Evolutionary conservation across 768 basidiomycete species (phyloP).

Genomic region (Suillus decipiens): DNA sequence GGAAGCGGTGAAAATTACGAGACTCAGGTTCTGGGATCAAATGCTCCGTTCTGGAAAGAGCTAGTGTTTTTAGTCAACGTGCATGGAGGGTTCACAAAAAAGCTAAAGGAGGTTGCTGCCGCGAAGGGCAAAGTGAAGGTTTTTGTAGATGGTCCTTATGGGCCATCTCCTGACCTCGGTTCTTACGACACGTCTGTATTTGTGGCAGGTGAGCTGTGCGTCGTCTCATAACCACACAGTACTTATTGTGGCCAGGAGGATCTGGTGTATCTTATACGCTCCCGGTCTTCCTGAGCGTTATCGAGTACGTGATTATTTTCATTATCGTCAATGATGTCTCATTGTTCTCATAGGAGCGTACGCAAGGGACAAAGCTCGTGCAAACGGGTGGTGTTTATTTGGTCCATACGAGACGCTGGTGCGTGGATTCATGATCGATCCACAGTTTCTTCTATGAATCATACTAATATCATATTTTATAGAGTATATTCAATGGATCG

Average conservation of each 20-base stretch:
- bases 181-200: slow-evolving; percentile 42
- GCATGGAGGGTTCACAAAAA: slow-evolving; percentile 54
- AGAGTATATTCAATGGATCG: slow-evolving; percentile 50
- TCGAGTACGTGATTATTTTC: slow-evolving; percentile 36
- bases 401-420: slow-evolving; percentile 52
- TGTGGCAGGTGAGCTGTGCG: slow-evolving; percentile 38
- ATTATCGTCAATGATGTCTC: not conserved
- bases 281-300: slow-evolving; percentile 43
- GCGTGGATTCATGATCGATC: slow-evolving; percentile 12
- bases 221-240: not conserved
- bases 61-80: slow-evolving; percentile 56
- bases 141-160: slow-evolving; percentile 49
- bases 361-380: slow-evolving; percentile 22
- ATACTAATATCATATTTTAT: not conserved
- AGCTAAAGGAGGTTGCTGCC: slow-evolving; percentile 34
- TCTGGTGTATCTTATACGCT: slow-evolving; percentile 52
- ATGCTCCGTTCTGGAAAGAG: slow-evolving; percentile 29
- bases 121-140: slow-evolving; percentile 37
- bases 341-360: slow-evolving; percentile 18
- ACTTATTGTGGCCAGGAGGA: slow-evolving; percentile 37
- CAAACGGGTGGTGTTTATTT: slow-evolving; percentile 50
- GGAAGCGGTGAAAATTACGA: slow-evolving; percentile 15
- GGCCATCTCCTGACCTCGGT: slow-evolving; percentile 36
- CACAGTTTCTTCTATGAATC: slow-evolving; percentile 3
- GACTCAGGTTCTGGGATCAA: not conserved